Evolutionary conservation across 352 stramenopile species (phyloP), one percentile per base, ranked within the genome.

Genomic region (Phytophthora nicotianae): DNA sequence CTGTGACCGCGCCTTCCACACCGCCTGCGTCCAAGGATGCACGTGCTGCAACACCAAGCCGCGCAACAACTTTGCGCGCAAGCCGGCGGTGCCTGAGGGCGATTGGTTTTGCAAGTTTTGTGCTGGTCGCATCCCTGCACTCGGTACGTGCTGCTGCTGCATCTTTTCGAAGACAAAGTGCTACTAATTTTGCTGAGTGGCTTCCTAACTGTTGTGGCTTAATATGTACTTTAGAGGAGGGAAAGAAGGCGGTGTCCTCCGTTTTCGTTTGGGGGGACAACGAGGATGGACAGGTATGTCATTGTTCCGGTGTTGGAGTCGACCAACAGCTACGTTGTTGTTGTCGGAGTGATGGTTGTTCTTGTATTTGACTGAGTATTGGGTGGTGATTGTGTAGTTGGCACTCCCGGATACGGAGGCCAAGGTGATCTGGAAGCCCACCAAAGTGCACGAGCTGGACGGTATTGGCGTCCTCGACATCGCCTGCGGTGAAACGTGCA

Each of bases 41-140:
- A 81, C 85, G 20, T 93, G 85, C 72, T 93, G 85, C 68, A 75
- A 77, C 51, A 72, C 79, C 33, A 91, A 91, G 61, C 85, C 85
- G 48, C 86, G 85, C 63, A 86, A 81, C 71, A 88, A 81, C 63
- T 91, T 91, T 65, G 80, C 78, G 38, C 82, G 82, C 67, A 89
- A 90, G 56, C 82, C 80, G 10, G 67, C 81, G 0, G 85, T 93
- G 54, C 85, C 85, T 27, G 82, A 93, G 21, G 85, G 85, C 58
- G 85, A 93, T 66, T 93, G 85, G 85, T 93, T 91, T 58, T 91
- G 85, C 81, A 93, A 93, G 69, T 90, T 93, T 43, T 93, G 85
- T 58, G 79, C 81, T 11, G 85, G 81, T 20, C 85, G 74, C 40
- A 56, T 88, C 23, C 75, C 83, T 33, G 20, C 62, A 14, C 71